Conservation (phyloP, 768 basidiomycete species). For the Lyophyllum atratum region DNA sequence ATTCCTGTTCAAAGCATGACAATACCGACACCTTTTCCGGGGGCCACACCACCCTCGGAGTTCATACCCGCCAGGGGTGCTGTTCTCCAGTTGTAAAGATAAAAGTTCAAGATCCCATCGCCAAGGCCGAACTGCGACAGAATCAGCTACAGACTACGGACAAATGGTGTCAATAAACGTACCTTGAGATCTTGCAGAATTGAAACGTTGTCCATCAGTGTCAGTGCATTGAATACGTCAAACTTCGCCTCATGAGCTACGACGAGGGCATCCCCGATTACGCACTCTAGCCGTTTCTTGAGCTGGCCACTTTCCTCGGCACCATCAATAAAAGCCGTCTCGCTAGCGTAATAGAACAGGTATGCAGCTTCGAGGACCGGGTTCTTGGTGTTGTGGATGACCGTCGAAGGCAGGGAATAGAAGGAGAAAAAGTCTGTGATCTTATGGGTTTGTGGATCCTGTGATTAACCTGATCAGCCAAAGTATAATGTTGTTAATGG, state of each 20-base stretch:
- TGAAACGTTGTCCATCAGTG: slow-evolving; percentile 89
- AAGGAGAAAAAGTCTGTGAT: slow-evolving; percentile 98
- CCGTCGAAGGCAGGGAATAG: slow-evolving; percentile 93
- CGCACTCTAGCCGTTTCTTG: slow-evolving; percentile 65
- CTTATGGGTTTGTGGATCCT: slow-evolving; percentile 81
- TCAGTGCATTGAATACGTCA: slow-evolving; percentile 95
- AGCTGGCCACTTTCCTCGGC: slow-evolving; percentile 64
- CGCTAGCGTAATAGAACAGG: slow-evolving; percentile 92
- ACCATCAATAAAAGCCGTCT: slow-evolving; percentile 62
- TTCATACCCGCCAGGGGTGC: slow-evolving; percentile 73
- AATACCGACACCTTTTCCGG: slow-evolving; percentile 85
- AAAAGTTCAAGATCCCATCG: slow-evolving; percentile 90
- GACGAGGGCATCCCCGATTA: slow-evolving; percentile 81
- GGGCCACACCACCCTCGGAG: slow-evolving; percentile 46
- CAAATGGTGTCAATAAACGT: slow-evolving; percentile 17
- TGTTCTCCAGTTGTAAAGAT: slow-evolving; percentile 95
- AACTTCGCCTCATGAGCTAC: slow-evolving; percentile 85
- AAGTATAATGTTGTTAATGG: not conserved
- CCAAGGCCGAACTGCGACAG: slow-evolving; percentile 81
- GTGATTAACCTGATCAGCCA: not conserved
- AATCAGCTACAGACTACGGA: not conserved
- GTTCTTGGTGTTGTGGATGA: slow-evolving; percentile 77
- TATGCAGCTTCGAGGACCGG: slow-evolving; percentile 88
- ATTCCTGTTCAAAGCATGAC: slow-evolving; percentile 77
- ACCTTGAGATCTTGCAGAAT: slow-evolving; percentile 88